Conservation (phyloP, 768 basidiomycete species). For the Suillus subluteus region DNA sequence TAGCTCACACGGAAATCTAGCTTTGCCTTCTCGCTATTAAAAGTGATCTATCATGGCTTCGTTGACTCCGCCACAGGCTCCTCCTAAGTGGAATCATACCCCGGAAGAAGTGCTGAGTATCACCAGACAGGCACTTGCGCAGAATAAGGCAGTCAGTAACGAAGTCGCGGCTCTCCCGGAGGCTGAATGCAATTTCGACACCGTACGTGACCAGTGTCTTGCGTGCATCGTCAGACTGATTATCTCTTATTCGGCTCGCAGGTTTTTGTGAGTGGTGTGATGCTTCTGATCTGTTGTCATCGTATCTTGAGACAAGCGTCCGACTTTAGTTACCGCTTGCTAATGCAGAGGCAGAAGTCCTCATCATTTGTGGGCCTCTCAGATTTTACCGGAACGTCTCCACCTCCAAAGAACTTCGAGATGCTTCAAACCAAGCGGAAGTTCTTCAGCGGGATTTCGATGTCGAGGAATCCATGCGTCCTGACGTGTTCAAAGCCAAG, state of each 20-base stretch:
- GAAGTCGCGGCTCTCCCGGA: conserved; percentile 59
- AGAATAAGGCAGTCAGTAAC: conserved; percentile 58
- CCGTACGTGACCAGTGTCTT: conserved; percentile 46
- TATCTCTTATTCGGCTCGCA: conserved; percentile 27
- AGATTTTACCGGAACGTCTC: conserved; percentile 86
- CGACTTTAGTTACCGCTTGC: conserved; percentile 60
- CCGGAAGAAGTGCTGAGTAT: conserved; percentile 59
- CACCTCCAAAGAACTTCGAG: conserved; percentile 69
- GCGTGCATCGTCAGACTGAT: background rate
- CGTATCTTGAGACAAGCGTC: conserved; percentile 22
- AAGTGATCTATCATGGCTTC: conserved; percentile 40
- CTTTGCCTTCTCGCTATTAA: background rate
- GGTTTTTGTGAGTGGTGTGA: conserved; percentile 70
- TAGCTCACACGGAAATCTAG: background rate
- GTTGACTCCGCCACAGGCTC: conserved; percentile 64
- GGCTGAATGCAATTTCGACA: conserved; percentile 64
- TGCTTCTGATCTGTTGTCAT: conserved; percentile 14
- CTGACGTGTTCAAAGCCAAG: conserved; percentile 80
- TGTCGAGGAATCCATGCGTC: conserved; percentile 79
- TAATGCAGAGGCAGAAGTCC: conserved; percentile 58
- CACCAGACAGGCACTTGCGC: conserved; percentile 61
- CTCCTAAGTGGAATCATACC: conserved; percentile 70
- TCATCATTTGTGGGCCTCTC: conserved; percentile 58
- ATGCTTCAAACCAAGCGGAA: conserved; percentile 78
- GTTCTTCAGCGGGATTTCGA: conserved; percentile 68